Base-by-base conservation (phyloP, 371 early-diverging fungal species). In the Coemansia sp. region DNA sequence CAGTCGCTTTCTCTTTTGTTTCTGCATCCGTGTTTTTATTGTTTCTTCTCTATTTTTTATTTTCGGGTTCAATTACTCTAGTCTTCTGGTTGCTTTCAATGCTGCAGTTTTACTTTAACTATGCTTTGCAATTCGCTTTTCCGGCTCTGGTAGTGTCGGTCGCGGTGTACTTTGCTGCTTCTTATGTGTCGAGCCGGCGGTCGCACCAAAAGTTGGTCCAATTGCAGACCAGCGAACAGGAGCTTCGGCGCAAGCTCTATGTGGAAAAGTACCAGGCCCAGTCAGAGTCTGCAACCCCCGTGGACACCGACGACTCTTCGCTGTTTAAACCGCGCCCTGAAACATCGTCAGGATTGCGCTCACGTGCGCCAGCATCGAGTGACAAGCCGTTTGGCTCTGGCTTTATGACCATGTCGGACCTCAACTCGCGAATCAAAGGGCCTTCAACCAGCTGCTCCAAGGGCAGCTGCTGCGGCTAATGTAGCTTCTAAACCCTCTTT, bases 381-480 rank as follows among this genome's bases (percentile, higher is more conserved):
- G 23, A 24, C 17, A 24, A 21, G 4, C 53, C 61, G 23, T 75
- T 71, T 61, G 76, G 76, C 13, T 61, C 75, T 0, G 9, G 41
- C 9, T 59, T 28, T 9, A 66, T 66, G 58, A 66, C 71, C 7
- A 53, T 71, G 58, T 44, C 46, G n/a, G 67, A 67, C 39, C 29
- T 60, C 21, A 63, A 67, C 26, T 51, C 67, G 11, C 63, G 72
- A 3, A 49, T 71, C 4, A 54, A 63, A 5, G 67, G 63, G 21
- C 61, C 61, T 6, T 59, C 54, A 26, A 21, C 39, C 26, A 21
- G 51, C n/a, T 72, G 73, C 21, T 7, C 41, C 19, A 41, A 17
- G 5, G 67, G 68, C 23, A 19, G 65, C 7, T 76, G 76, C 68
- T 71, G 68, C 60, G 67, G 71, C 12, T 67, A 75, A 49, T n/a